phyloP scores from a whole-genome alignment of 768 basidiomycete species.

The Pilatotrama ljubarskyi region DNA sequence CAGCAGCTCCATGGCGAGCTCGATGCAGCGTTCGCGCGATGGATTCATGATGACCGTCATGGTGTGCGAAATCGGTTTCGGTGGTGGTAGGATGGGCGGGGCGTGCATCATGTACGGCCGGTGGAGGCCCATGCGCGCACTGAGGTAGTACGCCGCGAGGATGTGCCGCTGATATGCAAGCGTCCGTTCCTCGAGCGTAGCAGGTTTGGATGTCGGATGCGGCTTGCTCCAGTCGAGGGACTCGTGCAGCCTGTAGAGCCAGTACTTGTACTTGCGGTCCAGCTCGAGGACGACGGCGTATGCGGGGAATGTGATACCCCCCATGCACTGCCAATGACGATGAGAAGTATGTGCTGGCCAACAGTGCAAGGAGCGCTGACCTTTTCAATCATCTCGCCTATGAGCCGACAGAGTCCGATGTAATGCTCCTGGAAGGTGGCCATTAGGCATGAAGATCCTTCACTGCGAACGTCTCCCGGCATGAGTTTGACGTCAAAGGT shows the following conservation, averaged over 20 bases:
- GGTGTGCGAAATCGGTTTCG: conserved; percentile 23
- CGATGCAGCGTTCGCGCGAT: conserved; percentile 39
- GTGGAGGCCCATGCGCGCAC: conserved; percentile 46
- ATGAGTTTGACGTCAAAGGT: conserved; percentile 40
- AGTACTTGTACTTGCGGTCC: conserved; percentile 44
- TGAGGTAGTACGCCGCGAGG: conserved; percentile 48
- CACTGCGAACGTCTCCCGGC: conserved; percentile 16
- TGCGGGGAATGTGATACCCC: conserved; percentile 18
- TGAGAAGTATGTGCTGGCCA: background rate
- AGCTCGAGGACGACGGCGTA: conserved; percentile 41
- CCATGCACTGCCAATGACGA: conserved; percentile 17
- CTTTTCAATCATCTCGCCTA: conserved; percentile 43
- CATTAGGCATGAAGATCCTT: conserved; percentile 35
- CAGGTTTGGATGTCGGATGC: background rate
- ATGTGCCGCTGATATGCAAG: conserved; percentile 44
- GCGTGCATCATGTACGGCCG: conserved; percentile 42
- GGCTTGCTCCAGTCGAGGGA: conserved; percentile 40
- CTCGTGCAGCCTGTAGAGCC: conserved; percentile 44
- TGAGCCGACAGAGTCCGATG: conserved; percentile 40
- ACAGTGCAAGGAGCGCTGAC: conserved; percentile 25
- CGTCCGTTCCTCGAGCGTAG: conserved; percentile 32
- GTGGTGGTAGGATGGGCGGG: conserved; percentile 21
- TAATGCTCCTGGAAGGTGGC: conserved; percentile 39
- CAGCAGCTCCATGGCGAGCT: conserved; percentile 44
- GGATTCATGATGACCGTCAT: conserved; percentile 34